Evolutionary conservation across 2,329 filamentous ascomycete genomes (phyloP).

Genomic region (Aureobasidium namibiae): DNA sequence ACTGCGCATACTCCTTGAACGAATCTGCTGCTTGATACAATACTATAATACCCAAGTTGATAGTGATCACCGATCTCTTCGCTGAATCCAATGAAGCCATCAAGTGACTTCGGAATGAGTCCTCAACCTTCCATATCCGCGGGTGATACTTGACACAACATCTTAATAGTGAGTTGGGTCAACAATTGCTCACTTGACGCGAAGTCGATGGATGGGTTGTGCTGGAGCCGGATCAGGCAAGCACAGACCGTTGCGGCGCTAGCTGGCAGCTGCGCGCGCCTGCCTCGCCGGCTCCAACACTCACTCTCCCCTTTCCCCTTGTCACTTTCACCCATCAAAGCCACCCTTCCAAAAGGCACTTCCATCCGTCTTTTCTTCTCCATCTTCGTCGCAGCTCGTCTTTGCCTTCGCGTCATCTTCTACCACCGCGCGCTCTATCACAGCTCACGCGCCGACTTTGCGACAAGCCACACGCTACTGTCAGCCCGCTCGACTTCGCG

Average conservation of each 20-base stretch:
- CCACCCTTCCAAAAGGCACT: not conserved
- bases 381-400: not conserved
- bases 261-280: not conserved
- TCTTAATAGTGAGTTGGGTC: no score
- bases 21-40: not conserved
- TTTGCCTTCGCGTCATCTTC: not conserved
- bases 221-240: not conserved
- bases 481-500: not conserved
- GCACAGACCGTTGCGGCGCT: not conserved
- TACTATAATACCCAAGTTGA: not conserved
- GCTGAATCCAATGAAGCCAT: not conserved
- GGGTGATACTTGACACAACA: no score
- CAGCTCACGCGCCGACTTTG: not conserved
- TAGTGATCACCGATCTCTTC: not conserved
- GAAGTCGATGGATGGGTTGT: not conserved
- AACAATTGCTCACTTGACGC: not conserved
- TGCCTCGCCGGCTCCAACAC: not conserved
- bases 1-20: not conserved
- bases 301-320: not conserved
- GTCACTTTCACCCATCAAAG: slow-evolving; percentile 4
- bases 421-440: not conserved
- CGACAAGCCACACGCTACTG: slow-evolving; percentile 1
- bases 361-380: not conserved
- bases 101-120: not conserved
- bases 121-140: no score